Evolutionary conservation across 2,329 filamentous ascomycete genomes (phyloP).

Genomic region (Cytospora paraplurivora): DNA sequence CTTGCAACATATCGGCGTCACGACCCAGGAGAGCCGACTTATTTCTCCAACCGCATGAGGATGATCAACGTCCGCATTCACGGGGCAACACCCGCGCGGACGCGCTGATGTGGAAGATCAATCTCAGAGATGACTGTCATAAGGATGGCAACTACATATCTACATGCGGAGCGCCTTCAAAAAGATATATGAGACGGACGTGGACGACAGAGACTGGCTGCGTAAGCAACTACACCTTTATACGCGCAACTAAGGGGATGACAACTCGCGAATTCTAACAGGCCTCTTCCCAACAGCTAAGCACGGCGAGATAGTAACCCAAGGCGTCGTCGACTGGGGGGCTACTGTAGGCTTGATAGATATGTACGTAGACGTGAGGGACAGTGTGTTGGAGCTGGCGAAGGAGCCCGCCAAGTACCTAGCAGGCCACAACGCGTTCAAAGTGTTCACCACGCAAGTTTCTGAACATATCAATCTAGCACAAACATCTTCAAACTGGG

Average conservation of each 20-base stretch:
- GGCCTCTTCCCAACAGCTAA: neutral
- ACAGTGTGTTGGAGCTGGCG: neutral
- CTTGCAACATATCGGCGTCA: fast-evolving
- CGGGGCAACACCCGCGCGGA: constrained; percentile 4
- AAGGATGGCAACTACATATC: neutral
- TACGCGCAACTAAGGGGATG: neutral
- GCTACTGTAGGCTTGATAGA: neutral
- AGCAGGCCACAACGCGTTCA: neutral
- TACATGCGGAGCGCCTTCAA: neutral
- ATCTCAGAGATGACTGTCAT: neutral
- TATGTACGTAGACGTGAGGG: neutral
- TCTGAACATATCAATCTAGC: neutral
- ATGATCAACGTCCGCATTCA: constrained; percentile 4
- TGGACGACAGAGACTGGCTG: constrained; percentile 10
- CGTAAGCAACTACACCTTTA: neutral
- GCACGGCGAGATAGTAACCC: neutral
- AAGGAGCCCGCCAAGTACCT: neutral
- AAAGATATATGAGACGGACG: neutral
- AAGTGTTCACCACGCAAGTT: neutral
- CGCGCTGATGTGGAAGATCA: neutral
- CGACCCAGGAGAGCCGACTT: neutral
- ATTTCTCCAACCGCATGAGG: neutral
- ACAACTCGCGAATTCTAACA: neutral
- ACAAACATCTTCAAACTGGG: neutral
- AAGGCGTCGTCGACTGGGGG: constrained; percentile 7